Base-by-base conservation (phyloP, 2,329 filamentous ascomycete species). In the Fusarium nurragi region DNA sequence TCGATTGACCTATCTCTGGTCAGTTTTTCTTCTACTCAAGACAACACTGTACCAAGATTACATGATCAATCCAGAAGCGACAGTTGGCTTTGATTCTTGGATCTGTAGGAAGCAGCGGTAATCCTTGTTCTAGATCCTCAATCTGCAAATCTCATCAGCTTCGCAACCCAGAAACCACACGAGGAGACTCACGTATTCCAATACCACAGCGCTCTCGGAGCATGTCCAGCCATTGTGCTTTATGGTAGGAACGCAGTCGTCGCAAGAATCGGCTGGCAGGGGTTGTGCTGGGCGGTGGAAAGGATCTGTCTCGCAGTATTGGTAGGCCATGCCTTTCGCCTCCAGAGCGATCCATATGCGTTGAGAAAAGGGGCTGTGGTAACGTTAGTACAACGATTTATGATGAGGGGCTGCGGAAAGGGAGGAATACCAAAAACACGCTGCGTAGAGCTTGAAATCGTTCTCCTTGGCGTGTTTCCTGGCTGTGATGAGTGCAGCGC, bases 321-420 rank as follows among this genome's bases (percentile, higher is more conserved):
- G 91, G 73, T 97, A 97, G 34, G 86, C 80, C 10, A 95, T 83
- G 18, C 86, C 84, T 75, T 95, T 95, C 70, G 88, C 82, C 75
- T 97, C 92, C 32, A 97, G 83, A 1, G 92, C 90, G 65, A 97
- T 95, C 93, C 93, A 97, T 23, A 95, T 90, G 18, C 92, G 87
- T 74, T 96, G 92, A 2, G 93, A 92, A 74, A 94, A 95, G 23
- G 92, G 92, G 72, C 90, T 91, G 6, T 51, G 49, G 60, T 28
- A 51, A 30, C 50, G 51, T 67, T 11, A 21, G 7, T 12, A 4
- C 1, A 18, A 10, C n/a, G 23, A 13, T 6, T 8, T 10, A 14
- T 22, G 7, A 21, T 9, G 26, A 30, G 46, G 47, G 22, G 3
- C 28, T n/a, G 10, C 10, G 5, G n/a, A 34, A 18, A 11, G 16